phyloP scores from a whole-genome alignment of 352 stramenopile species.

The Globisporangium lucens region DNA sequence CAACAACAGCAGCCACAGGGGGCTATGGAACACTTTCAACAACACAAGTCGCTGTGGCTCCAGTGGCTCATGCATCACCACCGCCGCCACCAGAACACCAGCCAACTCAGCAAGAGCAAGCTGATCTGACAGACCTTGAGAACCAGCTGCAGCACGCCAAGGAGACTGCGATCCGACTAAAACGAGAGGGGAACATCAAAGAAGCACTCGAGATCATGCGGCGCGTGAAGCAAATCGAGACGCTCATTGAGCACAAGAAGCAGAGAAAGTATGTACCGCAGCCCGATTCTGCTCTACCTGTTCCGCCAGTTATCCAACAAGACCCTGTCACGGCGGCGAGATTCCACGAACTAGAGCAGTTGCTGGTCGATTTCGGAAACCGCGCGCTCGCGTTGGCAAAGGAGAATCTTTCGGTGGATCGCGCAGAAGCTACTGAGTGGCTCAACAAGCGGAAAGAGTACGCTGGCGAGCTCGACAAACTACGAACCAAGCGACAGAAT shows the following conservation, averaged over 20 bases:
- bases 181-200: slow-evolving; percentile 53
- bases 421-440: slow-evolving; percentile 49
- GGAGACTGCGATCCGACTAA: slow-evolving; percentile 42
- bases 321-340: slow-evolving; percentile 23
- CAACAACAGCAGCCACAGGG: not conserved
- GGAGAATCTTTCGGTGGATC: slow-evolving; percentile 43
- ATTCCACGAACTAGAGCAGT: slow-evolving; percentile 59
- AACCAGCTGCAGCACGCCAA: slow-evolving; percentile 46
- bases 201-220: slow-evolving; percentile 63
- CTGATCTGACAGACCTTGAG: slow-evolving; percentile 29
- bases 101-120: slow-evolving; percentile 5
- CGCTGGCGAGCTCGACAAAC: slow-evolving; percentile 37
- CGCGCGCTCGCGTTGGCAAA: slow-evolving; percentile 44
- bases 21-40: slow-evolving; percentile 3
- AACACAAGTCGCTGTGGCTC: not conserved
- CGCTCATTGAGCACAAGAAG: slow-evolving; percentile 45
- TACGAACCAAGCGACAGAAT: slow-evolving; percentile 50
- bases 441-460: slow-evolving; percentile 68
- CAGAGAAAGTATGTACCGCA: slow-evolving; percentile 10
- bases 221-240: slow-evolving; percentile 70
- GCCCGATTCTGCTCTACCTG: not conserved
- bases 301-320: not conserved
- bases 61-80: not conserved
- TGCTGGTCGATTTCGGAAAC: slow-evolving; percentile 70
- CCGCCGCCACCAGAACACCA: not conserved